Conservation (phyloP, 2,329 filamentous ascomycete genomes). For the Penicillium sp. region DNA sequence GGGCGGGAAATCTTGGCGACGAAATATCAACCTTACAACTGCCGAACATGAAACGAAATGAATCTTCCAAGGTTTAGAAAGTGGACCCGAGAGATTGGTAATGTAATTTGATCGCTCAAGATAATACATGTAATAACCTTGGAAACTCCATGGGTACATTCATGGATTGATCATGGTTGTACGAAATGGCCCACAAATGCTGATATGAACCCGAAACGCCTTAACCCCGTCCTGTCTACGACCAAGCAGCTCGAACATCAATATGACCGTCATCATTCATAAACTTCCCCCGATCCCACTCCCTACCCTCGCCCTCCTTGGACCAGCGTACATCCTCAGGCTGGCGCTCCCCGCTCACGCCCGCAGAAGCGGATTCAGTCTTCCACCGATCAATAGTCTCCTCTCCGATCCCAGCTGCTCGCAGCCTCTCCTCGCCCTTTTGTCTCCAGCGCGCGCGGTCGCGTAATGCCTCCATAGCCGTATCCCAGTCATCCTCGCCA, state of each 20-base stretch:
- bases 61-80: too few relatives aligned
- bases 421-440: conserved; percentile 72
- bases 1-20: too few relatives aligned
- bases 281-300: conserved; percentile 56
- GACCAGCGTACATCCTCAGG: conserved; percentile 72
- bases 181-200: not conserved
- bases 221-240: not conserved
- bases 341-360: conserved; percentile 52
- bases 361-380: conserved; percentile 58
- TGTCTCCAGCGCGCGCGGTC: conserved; percentile 78
- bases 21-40: too few relatives aligned
- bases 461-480: conserved; percentile 72
- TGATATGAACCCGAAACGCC: not conserved
- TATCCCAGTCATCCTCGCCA: conserved; percentile 70
- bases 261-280: conserved; percentile 56
- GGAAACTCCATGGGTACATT: not conserved
- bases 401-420: conserved; percentile 75
- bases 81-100: too few relatives aligned
- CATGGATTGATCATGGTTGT: not conserved
- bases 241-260: conserved; percentile 52
- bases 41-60: too few relatives aligned
- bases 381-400: conserved; percentile 72
- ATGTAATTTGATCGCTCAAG: too few relatives aligned
- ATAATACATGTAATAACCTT: too few relatives aligned
- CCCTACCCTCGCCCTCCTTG: conserved; percentile 65